Base-by-base conservation (phyloP, 176 grass and related monocot genomes). In the Ensete glaucum region DNA sequence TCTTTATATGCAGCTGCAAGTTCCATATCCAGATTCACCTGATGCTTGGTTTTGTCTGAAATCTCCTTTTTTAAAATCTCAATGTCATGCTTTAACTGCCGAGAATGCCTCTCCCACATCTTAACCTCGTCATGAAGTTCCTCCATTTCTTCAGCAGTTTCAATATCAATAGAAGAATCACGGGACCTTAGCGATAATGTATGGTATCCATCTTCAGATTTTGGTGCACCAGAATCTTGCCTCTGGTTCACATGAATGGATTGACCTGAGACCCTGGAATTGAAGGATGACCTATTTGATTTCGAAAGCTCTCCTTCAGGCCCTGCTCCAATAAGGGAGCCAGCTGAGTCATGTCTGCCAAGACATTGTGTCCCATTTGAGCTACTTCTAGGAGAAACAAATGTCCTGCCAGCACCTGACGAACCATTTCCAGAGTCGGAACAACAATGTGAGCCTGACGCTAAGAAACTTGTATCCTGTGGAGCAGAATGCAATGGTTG, bases 381-480 rank as follows among this genome's bases (percentile, higher is more conserved):
- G 53, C 73, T 79, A 49, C 87, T 78, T 63, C 77, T 80, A 16
- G 86, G 86, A 74, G 88, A 96, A 64, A 92, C 80, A 55, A 85
- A 82, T 81, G 86, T 85, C 89, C 69, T 60, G 3, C 57, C 17
- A 60, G 14, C 84, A 59, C 91, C 88, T 1, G 73, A 72, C 2
- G 79, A 78, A 63, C 89, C 89, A 80, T 96, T 90, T 78, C 90
- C 93, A 69, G 93, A 93, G 78, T 97, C 85, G 66, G 87, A 92
- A 81, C 83, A 92, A 63, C 73, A 80, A 52, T 92, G 93, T 34
- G 93, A 96, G n/a, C 90, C 87, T 77, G 89, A 87, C 71, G 69
- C 59, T 72, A 87, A 88, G 57, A 86, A 86, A 80, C 83, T 86
- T 63, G 76, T 72, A 54, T 92, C 83, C 89, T 96, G 85, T 86